Base-by-base conservation (phyloP, 306 rosid genomes). In the Hippophae rhamnoides region DNA sequence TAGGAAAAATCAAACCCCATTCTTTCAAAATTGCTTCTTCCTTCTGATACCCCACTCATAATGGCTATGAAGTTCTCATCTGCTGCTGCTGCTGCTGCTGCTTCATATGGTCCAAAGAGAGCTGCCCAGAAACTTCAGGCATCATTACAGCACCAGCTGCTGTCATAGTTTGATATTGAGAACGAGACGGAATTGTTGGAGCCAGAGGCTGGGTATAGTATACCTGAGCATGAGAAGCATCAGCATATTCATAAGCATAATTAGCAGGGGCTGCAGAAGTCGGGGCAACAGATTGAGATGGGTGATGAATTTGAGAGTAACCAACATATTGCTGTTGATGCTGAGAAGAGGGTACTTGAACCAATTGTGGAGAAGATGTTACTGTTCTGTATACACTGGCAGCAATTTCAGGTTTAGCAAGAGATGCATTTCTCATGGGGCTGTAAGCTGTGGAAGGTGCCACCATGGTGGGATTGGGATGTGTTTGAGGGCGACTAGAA, bases 101-200 rank as follows among this genome's bases (percentile, higher is more conserved):
- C 82, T 92, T 92, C 64, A 83, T 54, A 74, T 71, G 81, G 49
- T 92, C 95, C 8, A 80, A 63, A 5, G 93, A 74, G 72, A 62
- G 93, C 85, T 85, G 93, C 42, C 74, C 75, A 41, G 95, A 81
- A 64, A 53, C 73, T 52, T 90, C 95, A 0, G 82, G 82, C 63
- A 75, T 31, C 63, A 55, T 74, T 68, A 69, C 65, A 56, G 77
- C 87, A 47, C 81, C 63, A 0, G 73, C 69, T 26, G 78, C 79
- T 4, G 89, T 72, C 98, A 92, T 87, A 65, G 96, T 83, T 72
- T 92, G 99, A 69, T 92, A 84, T 69, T 88, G 95, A 61, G 38
- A 31, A 5, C 5, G 38, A 31, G 96, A 83, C 69, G 86, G 64
- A 87, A 87, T 82, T 49, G 84, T 18, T 27, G 89, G 95, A 1